Base-by-base conservation (phyloP, 805 yeast species). In the Yarrowia sp. region DNA sequence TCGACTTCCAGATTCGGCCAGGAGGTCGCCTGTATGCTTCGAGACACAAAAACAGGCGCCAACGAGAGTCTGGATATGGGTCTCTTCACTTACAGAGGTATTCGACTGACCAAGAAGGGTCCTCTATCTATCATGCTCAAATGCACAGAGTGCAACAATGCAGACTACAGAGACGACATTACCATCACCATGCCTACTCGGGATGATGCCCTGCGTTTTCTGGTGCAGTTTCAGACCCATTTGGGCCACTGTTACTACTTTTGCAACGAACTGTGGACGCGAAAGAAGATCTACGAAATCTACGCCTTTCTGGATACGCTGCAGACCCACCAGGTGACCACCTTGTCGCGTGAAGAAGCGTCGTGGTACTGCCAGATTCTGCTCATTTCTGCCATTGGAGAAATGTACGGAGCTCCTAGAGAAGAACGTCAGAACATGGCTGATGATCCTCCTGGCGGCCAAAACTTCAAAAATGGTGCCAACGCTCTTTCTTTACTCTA, bases 221-320 rank as follows among this genome's bases (percentile, higher is more conserved):
- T 59, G 19, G 62, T 43, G 7, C 62, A 51, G 17, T 69, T 68
- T 32, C 62, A 67, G 14, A 43, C 48, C 12, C 69, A 62, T 41
- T 36, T 70, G 16, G 58, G 68, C 17, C 68, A 65, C 7, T 66
- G 71, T 48, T 70, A 68, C 41, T 70, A 70, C 54, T 70, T 68
- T 38, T 66, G 68, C 62, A 70, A 70, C 61, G 44, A 54, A 3
- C 56, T 59, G 5, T 66, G 68, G 46, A 66, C 66, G 43, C 24
- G 43, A n/a, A 32, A 22, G 14, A 51, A 51, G 19, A 49, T 69
- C 40, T 40, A 43, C n/a, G 67, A 65, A 12, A 59, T 66, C 5
- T 69, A 68, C 41, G 30, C 30, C 17, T 24, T 24, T n/a, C 35
- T 43, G 19, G 36, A 38, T 10, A 19, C 44, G 0, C 62, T 63